Evolutionary conservation across 1,284 basidiomycete genomes (phyloP).

Genomic region (Golubevia sp.): DNA sequence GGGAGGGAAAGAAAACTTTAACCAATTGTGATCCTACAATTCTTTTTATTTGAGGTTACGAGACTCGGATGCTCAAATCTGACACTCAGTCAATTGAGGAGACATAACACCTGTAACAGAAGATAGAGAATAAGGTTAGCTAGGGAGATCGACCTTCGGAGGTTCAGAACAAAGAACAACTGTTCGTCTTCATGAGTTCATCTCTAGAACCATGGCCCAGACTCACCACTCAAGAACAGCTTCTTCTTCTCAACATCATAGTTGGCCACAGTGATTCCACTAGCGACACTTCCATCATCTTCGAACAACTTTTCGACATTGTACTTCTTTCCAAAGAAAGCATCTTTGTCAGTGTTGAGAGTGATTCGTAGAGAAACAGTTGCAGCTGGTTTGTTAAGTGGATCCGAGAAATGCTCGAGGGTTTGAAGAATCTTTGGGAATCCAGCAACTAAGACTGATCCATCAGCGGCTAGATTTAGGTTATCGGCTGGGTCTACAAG

Average conservation of each 20-base stretch:
- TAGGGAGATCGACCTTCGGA: no score
- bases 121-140: no score
- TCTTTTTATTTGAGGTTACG: no score
- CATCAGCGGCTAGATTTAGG: slow-evolving; percentile 27
- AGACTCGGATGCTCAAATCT: no score
- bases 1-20: no score
- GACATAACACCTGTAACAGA: no score
- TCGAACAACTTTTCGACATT: slow-evolving; percentile 38
- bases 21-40: no score
- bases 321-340: slow-evolving; percentile 43
- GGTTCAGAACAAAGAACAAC: no score
- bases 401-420: slow-evolving; percentile 23
- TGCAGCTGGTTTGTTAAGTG: slow-evolving; percentile 15
- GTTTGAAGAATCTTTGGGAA: slow-evolving; percentile 23
- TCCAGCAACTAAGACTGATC: slow-evolving; percentile 26
- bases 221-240: slow-evolving; percentile 11
- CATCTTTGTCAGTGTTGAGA: slow-evolving; percentile 25
- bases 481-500: slow-evolving; percentile 26
- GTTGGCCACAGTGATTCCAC: slow-evolving; percentile 21
- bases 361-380: slow-evolving; percentile 29
- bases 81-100: no score
- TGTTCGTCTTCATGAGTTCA: no score
- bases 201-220: background rate
- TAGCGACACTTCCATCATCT: slow-evolving; percentile 23
- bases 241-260: slow-evolving; percentile 16